Evolutionary conservation across 345 rosid genomes (phyloP), one percentile per base, ranked within the genome.

Genomic region (Lumnitzera racemosa): DNA sequence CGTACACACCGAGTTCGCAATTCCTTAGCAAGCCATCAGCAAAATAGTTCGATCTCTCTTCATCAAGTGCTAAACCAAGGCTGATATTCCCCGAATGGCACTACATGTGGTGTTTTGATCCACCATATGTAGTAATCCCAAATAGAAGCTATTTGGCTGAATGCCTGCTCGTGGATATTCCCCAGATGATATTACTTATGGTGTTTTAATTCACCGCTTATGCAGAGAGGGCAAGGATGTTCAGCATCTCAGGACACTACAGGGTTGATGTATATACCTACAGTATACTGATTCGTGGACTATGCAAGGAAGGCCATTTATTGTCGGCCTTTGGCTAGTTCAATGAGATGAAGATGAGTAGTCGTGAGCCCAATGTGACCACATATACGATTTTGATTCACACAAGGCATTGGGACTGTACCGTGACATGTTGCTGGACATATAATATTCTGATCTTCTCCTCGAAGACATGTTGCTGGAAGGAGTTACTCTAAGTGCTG

Each of bases 401-500:
- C 67, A 81, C 85, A 81, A 79, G 15, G 91, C 98, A 57, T 62
- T 86, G 72, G 61, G 67, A 59, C 55, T 91, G 55, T 86, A 74
- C 47, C 76, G 52, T 31, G 87, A 89, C 59, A 89, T 88, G 96
- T 60, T 20, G 20, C 20, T 20, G 20, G 20, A 20, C 20, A 20
- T 20, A 20, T 20, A 20, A 20, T 20, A 20, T 20, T 20, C 20
- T 20, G 20, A 20, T 20, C 20, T 20, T 20, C 20, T 20, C 20
- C 20, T 20, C 20, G 20, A 20, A 20, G 20, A 20, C 20, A 20
- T 20, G 20, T 20, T 89, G 47, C 66, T 81, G 58, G 95, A 81
- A 70, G 96, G 98, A 64, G 87, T 84, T 14, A 73, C 84, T 66
- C 92, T 92, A 56, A 85, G 79, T 67, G 89, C 80, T 0, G 87